These are phyloP conservation scores for Fusarium sacchari DNA, from an alignment of 2,329 filamentous ascomycete species.

Conservation along the genomic window DNA sequence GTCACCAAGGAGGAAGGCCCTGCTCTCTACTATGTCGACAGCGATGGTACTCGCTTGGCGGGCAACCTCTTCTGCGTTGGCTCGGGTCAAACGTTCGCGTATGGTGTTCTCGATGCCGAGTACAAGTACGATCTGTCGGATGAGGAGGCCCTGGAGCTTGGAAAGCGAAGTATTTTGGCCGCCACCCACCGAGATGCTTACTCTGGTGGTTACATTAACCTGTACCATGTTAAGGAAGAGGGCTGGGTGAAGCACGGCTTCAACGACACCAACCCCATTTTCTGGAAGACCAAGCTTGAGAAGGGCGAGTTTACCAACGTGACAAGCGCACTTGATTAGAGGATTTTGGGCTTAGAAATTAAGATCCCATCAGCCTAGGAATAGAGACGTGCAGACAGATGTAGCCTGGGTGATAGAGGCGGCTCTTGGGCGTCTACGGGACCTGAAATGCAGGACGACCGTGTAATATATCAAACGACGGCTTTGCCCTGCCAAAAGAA, in stretches of 20 bases:
- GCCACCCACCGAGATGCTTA: slow-evolving; percentile 98
- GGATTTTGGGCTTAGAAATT: slow-evolving; percentile 1
- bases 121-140: slow-evolving; percentile 89
- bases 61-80: slow-evolving; percentile 99
- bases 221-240: slow-evolving; percentile 99
- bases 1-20: slow-evolving; percentile 96
- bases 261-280: slow-evolving; percentile 97
- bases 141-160: slow-evolving; percentile 90
- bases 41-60: slow-evolving; percentile 87
- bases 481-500: slow-evolving; percentile 40
- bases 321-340: slow-evolving; percentile 75
- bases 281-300: slow-evolving; percentile 99
- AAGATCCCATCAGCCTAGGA: background rate
- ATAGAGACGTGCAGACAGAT: slow-evolving; percentile 7
- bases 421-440: slow-evolving; percentile 18
- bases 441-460: slow-evolving; percentile 23
- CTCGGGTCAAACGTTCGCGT: slow-evolving; percentile 97
- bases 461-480: slow-evolving; percentile 45
- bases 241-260: slow-evolving; percentile 99
- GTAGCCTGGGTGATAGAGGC: slow-evolving; percentile 31
- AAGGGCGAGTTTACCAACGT: slow-evolving; percentile 99
- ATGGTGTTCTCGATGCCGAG: slow-evolving; percentile 95
- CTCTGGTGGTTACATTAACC: slow-evolving; percentile 97
- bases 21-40: slow-evolving; percentile 98
- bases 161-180: slow-evolving; percentile 90